These are phyloP conservation scores for Candida xiaguanensis DNA, from an alignment of 805 yeast genomes.

Conservation along the genomic window DNA sequence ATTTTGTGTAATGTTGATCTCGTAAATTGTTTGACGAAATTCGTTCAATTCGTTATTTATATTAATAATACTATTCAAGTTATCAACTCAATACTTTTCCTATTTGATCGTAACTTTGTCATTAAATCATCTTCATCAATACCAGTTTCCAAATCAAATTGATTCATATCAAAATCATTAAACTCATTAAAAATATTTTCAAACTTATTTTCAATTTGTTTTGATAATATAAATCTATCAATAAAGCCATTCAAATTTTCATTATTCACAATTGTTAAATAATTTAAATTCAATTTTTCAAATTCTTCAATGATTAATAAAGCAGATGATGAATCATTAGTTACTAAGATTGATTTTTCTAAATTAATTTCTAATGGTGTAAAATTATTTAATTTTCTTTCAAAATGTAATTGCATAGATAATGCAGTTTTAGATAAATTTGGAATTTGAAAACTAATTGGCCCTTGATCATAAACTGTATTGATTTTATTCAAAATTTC, in stretches of 20 bases:
- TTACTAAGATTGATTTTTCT: slow-evolving; percentile 21
- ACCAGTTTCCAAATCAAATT: slow-evolving; percentile 4
- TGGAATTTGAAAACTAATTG: slow-evolving; percentile 20
- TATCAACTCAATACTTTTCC: slow-evolving; percentile 28
- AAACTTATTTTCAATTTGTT: slow-evolving; percentile 26
- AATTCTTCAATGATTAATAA: slow-evolving; percentile 32
- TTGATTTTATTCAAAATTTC: slow-evolving; percentile 16
- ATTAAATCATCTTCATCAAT: background rate
- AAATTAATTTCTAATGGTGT: slow-evolving; percentile 14
- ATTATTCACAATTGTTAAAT: slow-evolving; percentile 24
- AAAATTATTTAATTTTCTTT: slow-evolving; percentile 12
- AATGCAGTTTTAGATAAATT: slow-evolving; percentile 15
- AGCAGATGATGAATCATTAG: slow-evolving; percentile 29
- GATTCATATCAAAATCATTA: slow-evolving; percentile 2
- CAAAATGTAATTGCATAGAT: slow-evolving; percentile 23
- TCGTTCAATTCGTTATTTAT: background rate
- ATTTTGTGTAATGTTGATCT: too few relatives aligned
- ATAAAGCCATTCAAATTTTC: slow-evolving; percentile 32
- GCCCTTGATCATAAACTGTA: background rate
- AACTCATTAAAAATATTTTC: slow-evolving; percentile 18
- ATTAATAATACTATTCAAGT: slow-evolving; percentile 13
- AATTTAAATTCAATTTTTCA: slow-evolving; percentile 36
- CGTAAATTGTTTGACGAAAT: too few relatives aligned
- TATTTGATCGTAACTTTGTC: slow-evolving; percentile 13
- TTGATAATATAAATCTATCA: slow-evolving; percentile 34